Conservation (phyloP, 768 basidiomycete species). For the Lanmaoa pseudosensibilis region DNA sequence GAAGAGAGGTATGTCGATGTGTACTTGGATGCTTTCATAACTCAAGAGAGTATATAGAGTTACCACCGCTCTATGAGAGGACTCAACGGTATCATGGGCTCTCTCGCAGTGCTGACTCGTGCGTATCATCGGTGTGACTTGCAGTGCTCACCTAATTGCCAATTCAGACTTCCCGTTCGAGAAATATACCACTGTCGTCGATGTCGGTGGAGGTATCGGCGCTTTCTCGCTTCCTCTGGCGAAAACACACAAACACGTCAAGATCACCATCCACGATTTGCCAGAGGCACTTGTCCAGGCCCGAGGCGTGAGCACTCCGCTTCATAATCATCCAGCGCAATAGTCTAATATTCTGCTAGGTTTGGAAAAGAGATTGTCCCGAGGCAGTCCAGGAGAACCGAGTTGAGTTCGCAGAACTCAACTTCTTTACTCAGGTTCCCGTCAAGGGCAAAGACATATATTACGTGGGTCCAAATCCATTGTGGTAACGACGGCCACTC, state of each 20-base stretch:
- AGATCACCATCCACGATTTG: slow-evolving; percentile 35
- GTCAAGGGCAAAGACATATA: slow-evolving; percentile 31
- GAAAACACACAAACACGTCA: slow-evolving; percentile 30
- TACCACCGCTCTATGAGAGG: slow-evolving; percentile 29
- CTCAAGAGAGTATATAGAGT: slow-evolving; percentile 7
- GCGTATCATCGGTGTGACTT: background rate
- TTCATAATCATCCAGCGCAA: no score
- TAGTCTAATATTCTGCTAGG: slow-evolving; percentile 11
- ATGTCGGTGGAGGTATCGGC: slow-evolving; percentile 38
- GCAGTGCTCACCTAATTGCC: background rate
- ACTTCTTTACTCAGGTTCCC: slow-evolving; percentile 33
- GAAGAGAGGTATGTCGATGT: slow-evolving; percentile 18
- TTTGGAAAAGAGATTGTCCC: slow-evolving; percentile 27
- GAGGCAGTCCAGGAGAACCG: slow-evolving; percentile 24
- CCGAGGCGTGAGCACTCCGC: slow-evolving; percentile 7
- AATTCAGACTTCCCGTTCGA: slow-evolving; percentile 35
- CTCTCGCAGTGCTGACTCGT: slow-evolving; percentile 26
- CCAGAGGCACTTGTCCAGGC: slow-evolving; percentile 25
- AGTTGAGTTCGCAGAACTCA: slow-evolving; percentile 29
- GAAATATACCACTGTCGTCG: slow-evolving; percentile 31
- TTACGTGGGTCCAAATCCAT: slow-evolving; percentile 25
- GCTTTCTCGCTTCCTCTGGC: slow-evolving; percentile 31
- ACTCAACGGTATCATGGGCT: slow-evolving; percentile 24
- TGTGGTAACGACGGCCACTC: background rate
- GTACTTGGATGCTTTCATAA: background rate